Evolutionary conservation across 441 rosid species (phyloP).

Genomic region (Cnidoscolus chayamansa): DNA sequence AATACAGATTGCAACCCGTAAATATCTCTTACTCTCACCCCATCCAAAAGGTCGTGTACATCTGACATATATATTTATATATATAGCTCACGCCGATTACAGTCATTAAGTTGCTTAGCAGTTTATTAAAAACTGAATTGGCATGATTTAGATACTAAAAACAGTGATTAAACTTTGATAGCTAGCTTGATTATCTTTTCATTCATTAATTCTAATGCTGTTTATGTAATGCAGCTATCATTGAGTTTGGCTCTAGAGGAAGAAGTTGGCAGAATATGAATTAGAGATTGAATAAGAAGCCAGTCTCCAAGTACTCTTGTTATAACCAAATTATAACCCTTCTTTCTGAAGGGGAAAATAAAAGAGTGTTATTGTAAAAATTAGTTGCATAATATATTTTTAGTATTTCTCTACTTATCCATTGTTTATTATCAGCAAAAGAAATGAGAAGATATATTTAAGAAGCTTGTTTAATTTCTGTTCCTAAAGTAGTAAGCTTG

Average conservation of each 20-base stretch:
- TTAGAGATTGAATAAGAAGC: slow-evolving; percentile 23
- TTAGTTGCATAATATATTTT: background rate
- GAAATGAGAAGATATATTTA: too few species aligned
- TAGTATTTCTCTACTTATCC: too few species aligned
- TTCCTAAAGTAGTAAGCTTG: too few species aligned
- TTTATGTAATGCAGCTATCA: slow-evolving; percentile 25
- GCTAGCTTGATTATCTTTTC: background rate
- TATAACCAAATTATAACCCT: background rate
- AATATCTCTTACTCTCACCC: background rate
- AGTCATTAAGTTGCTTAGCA: too few species aligned
- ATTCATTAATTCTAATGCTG: background rate
- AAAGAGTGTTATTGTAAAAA: background rate
- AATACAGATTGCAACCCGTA: slow-evolving; percentile 61
- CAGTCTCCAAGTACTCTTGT: background rate
- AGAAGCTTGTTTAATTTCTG: too few species aligned
- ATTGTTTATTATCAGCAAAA: too few species aligned
- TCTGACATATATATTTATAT: too few species aligned
- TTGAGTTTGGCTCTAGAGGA: slow-evolving; percentile 10
- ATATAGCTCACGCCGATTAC: too few species aligned
- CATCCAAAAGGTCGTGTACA: background rate
- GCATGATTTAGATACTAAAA: background rate
- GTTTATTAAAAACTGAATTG: background rate
- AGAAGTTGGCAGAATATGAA: background rate
- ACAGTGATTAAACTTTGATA: background rate
- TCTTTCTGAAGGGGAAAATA: too few species aligned